Conservation (phyloP, 495 filamentous ascomycete species). For the Diplogelasinospora grovesii region DNA sequence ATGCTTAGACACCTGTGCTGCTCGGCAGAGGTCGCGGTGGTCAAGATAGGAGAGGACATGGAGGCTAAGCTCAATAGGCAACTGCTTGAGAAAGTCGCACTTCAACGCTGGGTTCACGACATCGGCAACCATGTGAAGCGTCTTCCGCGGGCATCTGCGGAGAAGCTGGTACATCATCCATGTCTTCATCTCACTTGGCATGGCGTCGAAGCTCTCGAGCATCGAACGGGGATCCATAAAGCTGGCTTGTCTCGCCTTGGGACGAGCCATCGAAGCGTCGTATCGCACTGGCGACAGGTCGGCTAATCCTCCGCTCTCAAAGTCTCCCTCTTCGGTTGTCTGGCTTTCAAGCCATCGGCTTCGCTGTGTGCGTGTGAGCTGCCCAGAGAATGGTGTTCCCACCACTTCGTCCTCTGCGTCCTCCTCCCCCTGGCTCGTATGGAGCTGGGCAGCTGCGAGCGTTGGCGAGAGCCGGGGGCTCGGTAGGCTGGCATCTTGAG, state of each 20-base stretch:
- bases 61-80: slow-evolving; percentile 81
- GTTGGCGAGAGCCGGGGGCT: slow-evolving; percentile 94
- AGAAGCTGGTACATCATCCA: slow-evolving; percentile 96
- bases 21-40: slow-evolving; percentile 78
- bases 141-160: slow-evolving; percentile 79
- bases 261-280: slow-evolving; percentile 10
- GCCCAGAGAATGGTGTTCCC: slow-evolving; percentile 23
- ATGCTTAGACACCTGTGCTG: slow-evolving; percentile 87
- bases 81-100: slow-evolving; percentile 78
- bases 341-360: slow-evolving; percentile 22
- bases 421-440: slow-evolving; percentile 35
- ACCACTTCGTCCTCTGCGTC: slow-evolving; percentile 23
- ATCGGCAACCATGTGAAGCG: slow-evolving; percentile 83
- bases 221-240: slow-evolving; percentile 74
- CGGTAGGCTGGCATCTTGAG: slow-evolving; percentile 84
- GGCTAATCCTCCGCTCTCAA: slow-evolving; percentile 2
- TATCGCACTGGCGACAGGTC: slow-evolving; percentile 16
- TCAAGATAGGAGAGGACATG: slow-evolving; percentile 86
- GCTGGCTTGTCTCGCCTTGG: slow-evolving; percentile 16
- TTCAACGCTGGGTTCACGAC: slow-evolving; percentile 95
- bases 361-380: slow-evolving; percentile 12
- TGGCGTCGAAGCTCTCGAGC: slow-evolving; percentile 82
- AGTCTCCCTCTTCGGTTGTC: slow-evolving; percentile 20
- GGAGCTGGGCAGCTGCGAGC: slow-evolving; percentile 65
- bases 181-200: slow-evolving; percentile 80